Evolutionary conservation across 371 early-diverging fungal genomes (phyloP), one percentile per base, ranked within the genome.

Genomic region (Actinomortierella ambigua): DNA sequence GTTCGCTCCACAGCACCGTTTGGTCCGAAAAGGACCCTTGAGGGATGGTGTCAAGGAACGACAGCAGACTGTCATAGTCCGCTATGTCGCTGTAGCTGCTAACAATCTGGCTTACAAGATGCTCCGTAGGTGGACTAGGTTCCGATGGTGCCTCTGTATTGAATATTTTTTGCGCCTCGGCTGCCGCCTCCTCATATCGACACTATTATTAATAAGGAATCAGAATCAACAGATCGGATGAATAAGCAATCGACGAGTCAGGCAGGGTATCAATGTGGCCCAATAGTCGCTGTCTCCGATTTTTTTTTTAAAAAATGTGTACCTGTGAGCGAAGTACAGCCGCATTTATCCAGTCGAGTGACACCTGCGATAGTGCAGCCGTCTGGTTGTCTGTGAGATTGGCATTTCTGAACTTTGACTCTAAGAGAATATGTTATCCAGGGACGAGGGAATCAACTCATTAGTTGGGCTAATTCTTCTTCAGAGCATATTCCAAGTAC

Each of bases 301-400:
- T n/a, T n/a, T n/a, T n/a, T n/a, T n/a, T n/a, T n/a, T n/a, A n/a
- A n/a, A n/a, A 11, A 34, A 24, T 34, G 22, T 28, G 27, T 66
- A 66, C 73, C 63, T 73, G 75, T 41, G 75, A 63, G 14, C 55
- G 48, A 17, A 46, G 11, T 6, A 73, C 63, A 9, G 75, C 75
- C 5, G 63, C 56, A n/a, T 63, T 67, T 44, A 73, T 67, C 75
- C 75, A 73, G 34, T 73, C 75, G 0, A 73, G 50, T 41, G 63
- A 59, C 17, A 67, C 51, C 23, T 67, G 67, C 23, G 63, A 63
- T 2, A 73, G 58, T 0, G 75, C 75, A 11, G 48, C 47, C 20
- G 67, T 63, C 26, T 73, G 75, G 11, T 60, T 67, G 7, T 73
- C 75, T 23, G 55, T 63, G 18, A 73, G 57, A 41, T 50, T 59